Evolutionary conservation across 2,329 filamentous ascomycete genomes (phyloP), one percentile per base, ranked within the genome.

Genomic region (Aspergillus fumigatus): DNA sequence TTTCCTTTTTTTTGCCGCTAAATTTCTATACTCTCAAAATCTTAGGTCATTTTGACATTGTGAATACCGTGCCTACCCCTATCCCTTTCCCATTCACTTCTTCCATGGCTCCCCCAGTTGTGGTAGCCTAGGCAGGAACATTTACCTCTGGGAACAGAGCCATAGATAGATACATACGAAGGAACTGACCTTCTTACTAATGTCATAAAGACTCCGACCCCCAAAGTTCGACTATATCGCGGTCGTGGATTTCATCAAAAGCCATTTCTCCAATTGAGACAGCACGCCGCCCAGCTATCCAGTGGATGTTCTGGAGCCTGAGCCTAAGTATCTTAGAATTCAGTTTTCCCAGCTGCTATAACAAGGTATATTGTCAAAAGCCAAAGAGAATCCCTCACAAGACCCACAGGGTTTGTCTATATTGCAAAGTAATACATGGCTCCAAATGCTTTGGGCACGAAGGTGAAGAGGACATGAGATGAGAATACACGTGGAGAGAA

Each of bases 391-490:
- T 23, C 51, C 43, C 27, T 56, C 54, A 53, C 56, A 62, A 62
- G 53, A 53, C 59, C 58, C 61, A 54, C 55, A 62, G 55, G 61
- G 61, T 62, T 50, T 53, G 56, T 57, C 59, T 63, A 63, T 58
- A 57, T 57, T 57, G 50, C 19, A 51, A 62, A 54, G 60, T 64
- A 57, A 61, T 60, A 64, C 58, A 64, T 58, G 54, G 41, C 57
- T 48, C 54, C 55, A 54, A 55, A 51, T 48, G 48, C 48, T 49
- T 50, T 48, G 26, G 53, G 49, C 47, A 27, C 40, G 52, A 52
- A 53, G 50, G 51, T 45, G 52, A 54, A 53, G 53, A 38, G 52
- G 43, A 55, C 52, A 59, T 56, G 35, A 23, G 43, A 50, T 55
- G 35, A 29, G 43, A 50, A 55, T 52, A 56, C 51, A 58, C 43